Conservation (phyloP, 305 asterid species). For the Solanum hybrid region DNA sequence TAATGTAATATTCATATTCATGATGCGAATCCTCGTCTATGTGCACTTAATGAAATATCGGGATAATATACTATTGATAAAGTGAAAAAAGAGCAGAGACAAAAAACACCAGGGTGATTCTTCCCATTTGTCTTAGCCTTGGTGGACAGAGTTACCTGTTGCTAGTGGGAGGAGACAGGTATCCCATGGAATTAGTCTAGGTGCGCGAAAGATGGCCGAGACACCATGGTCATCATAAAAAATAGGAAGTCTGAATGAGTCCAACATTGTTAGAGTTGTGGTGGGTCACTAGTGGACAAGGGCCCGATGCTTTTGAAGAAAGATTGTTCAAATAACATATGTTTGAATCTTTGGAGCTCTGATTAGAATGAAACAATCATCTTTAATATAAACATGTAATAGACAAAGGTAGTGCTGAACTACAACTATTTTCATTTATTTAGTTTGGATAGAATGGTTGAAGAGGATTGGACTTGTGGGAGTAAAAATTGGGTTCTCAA, state of each 20-base stretch:
- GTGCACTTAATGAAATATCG: background rate
- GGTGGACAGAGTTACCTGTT: background rate
- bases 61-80: background rate
- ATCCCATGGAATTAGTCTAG: background rate
- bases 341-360: background rate
- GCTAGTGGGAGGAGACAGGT: background rate
- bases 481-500: background rate
- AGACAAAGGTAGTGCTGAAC: background rate
- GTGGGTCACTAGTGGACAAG: background rate
- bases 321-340: background rate
- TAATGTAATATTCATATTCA: background rate
- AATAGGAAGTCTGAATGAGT: background rate
- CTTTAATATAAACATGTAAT: background rate
- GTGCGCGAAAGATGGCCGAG: background rate
- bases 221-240: background rate
- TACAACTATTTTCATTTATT: background rate
- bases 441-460: background rate
- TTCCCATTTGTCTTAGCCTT: background rate
- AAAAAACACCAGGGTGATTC: background rate
- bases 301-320: background rate
- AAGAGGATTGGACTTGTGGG: background rate
- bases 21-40: background rate
- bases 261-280: background rate
- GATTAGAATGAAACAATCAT: background rate
- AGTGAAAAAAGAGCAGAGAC: background rate